phyloP scores from a whole-genome alignment of 1,284 basidiomycete genomes.

The Irpex sp. region DNA sequence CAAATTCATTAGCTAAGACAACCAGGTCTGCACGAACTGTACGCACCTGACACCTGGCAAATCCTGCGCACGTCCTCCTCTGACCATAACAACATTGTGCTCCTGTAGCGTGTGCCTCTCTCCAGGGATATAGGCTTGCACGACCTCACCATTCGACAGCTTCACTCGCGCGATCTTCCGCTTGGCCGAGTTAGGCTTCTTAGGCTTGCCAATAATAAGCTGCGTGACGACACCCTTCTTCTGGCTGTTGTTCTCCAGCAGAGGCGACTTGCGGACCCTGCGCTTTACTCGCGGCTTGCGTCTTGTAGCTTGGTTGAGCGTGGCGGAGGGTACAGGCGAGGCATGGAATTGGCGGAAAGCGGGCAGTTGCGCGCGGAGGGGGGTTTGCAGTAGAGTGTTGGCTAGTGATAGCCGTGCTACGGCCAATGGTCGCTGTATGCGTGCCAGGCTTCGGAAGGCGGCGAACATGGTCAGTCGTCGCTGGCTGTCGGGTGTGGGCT shows the following conservation, averaged over 20 bases:
- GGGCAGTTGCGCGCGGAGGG: constrained; percentile 12
- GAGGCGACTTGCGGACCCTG: constrained; percentile 65
- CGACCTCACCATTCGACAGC: constrained; percentile 84
- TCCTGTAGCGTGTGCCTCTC: constrained; percentile 99
- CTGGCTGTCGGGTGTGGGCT: constrained; percentile 7
- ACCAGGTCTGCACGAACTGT: neutral
- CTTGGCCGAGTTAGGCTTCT: constrained; percentile 99
- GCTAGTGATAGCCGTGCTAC: constrained; percentile 3
- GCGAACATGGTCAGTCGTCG: constrained; percentile 38
- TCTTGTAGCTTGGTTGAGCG: constrained; percentile 81
- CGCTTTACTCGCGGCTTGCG: constrained; percentile 51
- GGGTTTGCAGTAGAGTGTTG: constrained; percentile 11
- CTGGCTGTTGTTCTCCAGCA: constrained; percentile 77
- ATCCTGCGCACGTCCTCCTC: constrained; percentile 96
- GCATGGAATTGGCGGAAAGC: constrained; percentile 60
- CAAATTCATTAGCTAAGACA: constrained; percentile 3
- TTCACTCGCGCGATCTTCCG: constrained; percentile 96
- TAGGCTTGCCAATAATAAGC: constrained; percentile 86
- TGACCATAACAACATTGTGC: constrained; percentile 91
- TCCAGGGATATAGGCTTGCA: constrained; percentile 95
- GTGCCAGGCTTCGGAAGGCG: constrained; percentile 32
- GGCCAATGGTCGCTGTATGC: constrained; percentile 20
- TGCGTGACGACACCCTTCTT: constrained; percentile 88
- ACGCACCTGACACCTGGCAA: constrained; percentile 88
- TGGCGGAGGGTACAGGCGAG: constrained; percentile 54